Conservation (phyloP, 768 basidiomycete genomes). For the Fibroporia radiculosa region DNA sequence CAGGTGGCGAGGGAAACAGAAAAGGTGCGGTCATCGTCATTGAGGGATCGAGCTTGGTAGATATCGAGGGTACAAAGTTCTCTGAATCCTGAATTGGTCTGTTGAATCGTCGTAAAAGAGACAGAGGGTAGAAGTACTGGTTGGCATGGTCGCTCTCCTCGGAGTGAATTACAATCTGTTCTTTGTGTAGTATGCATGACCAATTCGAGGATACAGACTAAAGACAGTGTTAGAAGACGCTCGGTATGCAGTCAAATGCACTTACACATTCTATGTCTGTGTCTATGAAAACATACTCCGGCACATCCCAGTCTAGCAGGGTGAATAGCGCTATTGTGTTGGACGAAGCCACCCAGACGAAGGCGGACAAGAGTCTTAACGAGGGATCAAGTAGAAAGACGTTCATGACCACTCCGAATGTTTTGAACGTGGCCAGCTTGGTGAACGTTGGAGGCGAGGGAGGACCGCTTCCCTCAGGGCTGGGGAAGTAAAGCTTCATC, state of each 20-base stretch:
- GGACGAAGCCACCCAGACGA: slow-evolving; percentile 54
- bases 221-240: neutral
- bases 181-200: slow-evolving; percentile 65
- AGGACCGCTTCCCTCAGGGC: slow-evolving; percentile 11
- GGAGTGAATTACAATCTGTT: slow-evolving; percentile 65
- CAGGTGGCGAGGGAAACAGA: slow-evolving; percentile 14
- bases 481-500: slow-evolving; percentile 58
- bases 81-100: slow-evolving; percentile 12
- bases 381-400: slow-evolving; percentile 67
- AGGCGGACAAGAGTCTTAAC: slow-evolving; percentile 52
- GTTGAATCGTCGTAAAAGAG: slow-evolving; percentile 24
- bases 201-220: slow-evolving; percentile 66
- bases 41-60: slow-evolving; percentile 15
- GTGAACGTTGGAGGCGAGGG: slow-evolving; percentile 39
- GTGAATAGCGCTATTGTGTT: slow-evolving; percentile 57
- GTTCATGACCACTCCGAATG: slow-evolving; percentile 67
- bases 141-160: slow-evolving; percentile 59
- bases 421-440: slow-evolving; percentile 54
- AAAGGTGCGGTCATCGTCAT: slow-evolving; percentile 17
- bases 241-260: too few species aligned
- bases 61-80: slow-evolving; percentile 17
- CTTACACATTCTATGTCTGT: slow-evolving; percentile 68
- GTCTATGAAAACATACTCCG: slow-evolving; percentile 65
- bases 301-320: slow-evolving; percentile 56
- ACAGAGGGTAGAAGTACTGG: slow-evolving; percentile 62